Base-by-base conservation (phyloP, 805 yeast species). In the Kuraishia borneana region DNA sequence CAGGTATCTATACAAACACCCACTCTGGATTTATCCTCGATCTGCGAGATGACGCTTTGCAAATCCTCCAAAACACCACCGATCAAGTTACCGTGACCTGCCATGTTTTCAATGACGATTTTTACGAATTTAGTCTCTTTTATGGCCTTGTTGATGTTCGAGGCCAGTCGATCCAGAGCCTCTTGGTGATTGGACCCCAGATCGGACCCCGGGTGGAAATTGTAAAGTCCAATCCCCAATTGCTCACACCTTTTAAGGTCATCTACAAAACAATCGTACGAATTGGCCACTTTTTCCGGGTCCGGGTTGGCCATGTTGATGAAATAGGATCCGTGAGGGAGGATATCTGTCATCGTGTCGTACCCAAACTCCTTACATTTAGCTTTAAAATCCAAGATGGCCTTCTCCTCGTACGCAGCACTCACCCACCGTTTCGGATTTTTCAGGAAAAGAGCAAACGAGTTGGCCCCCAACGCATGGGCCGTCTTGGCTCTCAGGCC, bases 1-100 rank as follows among this genome's bases (percentile, higher is more conserved):
- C 98, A 92, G 0, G 97, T 92, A 53, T 92, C 98, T 12, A 92
- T 68, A 52, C 98, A 92, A 1, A 92, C 95, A 3, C 98, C 97
- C n/a, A 92, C 78, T 37, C 98, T 66, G 1, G 58, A 51, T 54
- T 88, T 88, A 48, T 87, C 72, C 1, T 85, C 81, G n/a, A 92
- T 71, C 64, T 74, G 49, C 25, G 72, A 79, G 30, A 92, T 84
- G 12, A 92, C 88, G 17, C 68, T 70, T 20, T 68, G 62, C 32
- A 92, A 63, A 48, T 92, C 97, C 42, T 81, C 74, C 20, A 89
- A 58, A 28, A 70, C 64, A 3, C 89, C 78, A 1, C 97, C 98
- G 28, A 92, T 80, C 39, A 89, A 68, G 41, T 83, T 80, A 3
- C 95, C 96, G 45, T 85, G 94, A 7, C 98, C 98, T 2, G 98